These are phyloP conservation scores for Zostera marina DNA, from an alignment of 116 monocot genomes.

Conservation along the genomic window DNA sequence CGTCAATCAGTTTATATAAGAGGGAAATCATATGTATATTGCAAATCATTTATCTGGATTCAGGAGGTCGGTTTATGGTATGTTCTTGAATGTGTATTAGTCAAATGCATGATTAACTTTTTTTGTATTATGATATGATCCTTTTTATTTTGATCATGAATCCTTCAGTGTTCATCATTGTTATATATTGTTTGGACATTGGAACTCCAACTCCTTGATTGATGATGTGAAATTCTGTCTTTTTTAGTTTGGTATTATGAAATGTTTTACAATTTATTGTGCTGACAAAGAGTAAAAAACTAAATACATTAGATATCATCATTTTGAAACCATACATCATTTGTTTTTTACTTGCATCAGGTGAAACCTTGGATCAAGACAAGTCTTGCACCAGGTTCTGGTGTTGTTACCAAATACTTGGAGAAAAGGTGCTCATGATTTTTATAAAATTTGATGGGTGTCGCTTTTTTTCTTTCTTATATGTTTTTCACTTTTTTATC, in stretches of 20 bases:
- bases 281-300: not conserved
- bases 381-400: constrained; percentile 93
- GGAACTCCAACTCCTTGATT: no score
- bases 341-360: constrained; percentile 19
- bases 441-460: not conserved
- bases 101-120: no score
- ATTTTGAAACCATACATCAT: not conserved
- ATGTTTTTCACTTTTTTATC: not conserved
- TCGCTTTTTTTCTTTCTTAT: not conserved
- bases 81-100: no score
- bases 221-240: no score
- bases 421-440: constrained; percentile 41
- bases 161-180: no score
- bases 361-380: constrained; percentile 95
- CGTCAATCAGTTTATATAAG: not conserved
- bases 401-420: constrained; percentile 78
- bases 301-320: not conserved
- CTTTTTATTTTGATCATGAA: no score
- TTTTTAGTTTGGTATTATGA: not conserved
- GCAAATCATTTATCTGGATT: no score
- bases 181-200: no score
- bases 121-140: no score
- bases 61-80: no score
- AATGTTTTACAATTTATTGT: not conserved
- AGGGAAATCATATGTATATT: no score